A percentile compares a stretch with the other conserved stretches of the same genome.
Evolutionary conservation across 345 rosid genomes (phyloP).

Genomic region (Luvunga scandens): DNA sequence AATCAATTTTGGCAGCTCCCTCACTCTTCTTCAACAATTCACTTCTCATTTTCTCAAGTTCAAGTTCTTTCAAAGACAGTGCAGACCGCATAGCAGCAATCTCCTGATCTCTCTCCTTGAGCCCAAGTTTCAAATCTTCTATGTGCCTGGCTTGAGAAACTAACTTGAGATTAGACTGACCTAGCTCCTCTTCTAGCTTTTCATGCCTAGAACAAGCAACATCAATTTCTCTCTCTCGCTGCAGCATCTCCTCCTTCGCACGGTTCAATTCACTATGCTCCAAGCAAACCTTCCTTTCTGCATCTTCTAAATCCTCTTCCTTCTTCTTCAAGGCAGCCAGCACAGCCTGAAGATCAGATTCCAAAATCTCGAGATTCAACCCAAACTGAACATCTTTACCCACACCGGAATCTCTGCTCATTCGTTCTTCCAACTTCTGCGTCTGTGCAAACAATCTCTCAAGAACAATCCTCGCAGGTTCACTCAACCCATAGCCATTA

Average conservation of each 20-base stretch:
- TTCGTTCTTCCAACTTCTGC: constrained; percentile 55
- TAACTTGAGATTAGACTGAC: constrained; percentile 45
- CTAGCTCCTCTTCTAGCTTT: constrained; percentile 54
- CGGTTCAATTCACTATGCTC: constrained; percentile 49
- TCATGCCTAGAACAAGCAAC: constrained; percentile 55
- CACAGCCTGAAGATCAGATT: constrained; percentile 67
- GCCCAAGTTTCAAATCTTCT: constrained; percentile 53
- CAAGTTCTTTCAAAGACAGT: constrained; percentile 49
- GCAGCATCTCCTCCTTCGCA: constrained; percentile 54
- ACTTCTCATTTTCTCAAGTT: constrained; percentile 45
- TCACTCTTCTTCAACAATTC: constrained; percentile 49
- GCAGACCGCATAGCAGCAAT: constrained; percentile 43
- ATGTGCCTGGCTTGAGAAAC: constrained; percentile 71
- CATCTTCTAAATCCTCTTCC: constrained; percentile 67
- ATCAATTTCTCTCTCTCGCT: constrained; percentile 45
- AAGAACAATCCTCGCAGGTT: constrained; percentile 52
- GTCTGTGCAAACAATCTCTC: constrained; percentile 70
- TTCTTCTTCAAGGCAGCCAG: constrained; percentile 58
- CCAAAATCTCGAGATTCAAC: constrained; percentile 48
- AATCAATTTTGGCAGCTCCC: constrained; percentile 37
- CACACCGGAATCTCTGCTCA: constrained; percentile 31
- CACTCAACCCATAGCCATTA: constrained; percentile 48
- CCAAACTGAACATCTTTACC: constrained; percentile 25
- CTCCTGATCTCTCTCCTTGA: constrained; percentile 54
- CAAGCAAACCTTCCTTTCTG: constrained; percentile 48